Evolutionary conservation across 208 protist genomes (phyloP), one percentile per base, ranked within the genome.

Genomic region (Balamuthia mandrillaris): DNA sequence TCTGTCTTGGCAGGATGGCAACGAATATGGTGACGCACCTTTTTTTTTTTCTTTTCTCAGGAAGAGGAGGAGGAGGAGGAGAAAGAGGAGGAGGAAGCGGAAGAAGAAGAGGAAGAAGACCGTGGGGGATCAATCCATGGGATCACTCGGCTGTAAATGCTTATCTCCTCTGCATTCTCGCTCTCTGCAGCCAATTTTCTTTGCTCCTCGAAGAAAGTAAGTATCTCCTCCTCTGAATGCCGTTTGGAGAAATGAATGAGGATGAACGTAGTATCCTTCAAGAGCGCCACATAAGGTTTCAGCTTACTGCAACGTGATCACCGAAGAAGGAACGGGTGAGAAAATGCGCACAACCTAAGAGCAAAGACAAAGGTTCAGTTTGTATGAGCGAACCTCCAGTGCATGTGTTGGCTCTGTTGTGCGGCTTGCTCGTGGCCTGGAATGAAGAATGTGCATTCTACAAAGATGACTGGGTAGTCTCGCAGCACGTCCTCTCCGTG

Each of bases 181-280:
- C 27, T 44, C 5, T 72, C 63, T 3, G 39, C 39, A 14, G 42
- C 21, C 33, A 41, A n/a, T 7, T 47, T 14, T 0, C 63, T 33
- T 29, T 72, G 39, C 39, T 72, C 49, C 21, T 72, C 63, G 35
- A 72, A 72, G 63, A 72, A 72, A 10, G 33, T 41, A 33, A 51
- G 5, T 10, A 72, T 72, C 63, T 72, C 63, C 5, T 72, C 63
- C 3, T 72, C 63, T 18, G 24, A 51, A 41, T 72, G 49, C 35
- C 63, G 63, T 41, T 72, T 72, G 4, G 63, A 72, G 63, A 72
- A 72, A 41, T 72, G 63, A 10, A 72, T 72, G 37, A 72, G 63
- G 35, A 47, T 27, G 39, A 72, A 72, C 3, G 63, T 72, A 16
- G 63, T 72, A 12, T 72, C 63, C 63, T 41, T 72, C 39, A 51